Base-by-base conservation (phyloP, 768 basidiomycete genomes). In the Tulasnella sp. region DNA sequence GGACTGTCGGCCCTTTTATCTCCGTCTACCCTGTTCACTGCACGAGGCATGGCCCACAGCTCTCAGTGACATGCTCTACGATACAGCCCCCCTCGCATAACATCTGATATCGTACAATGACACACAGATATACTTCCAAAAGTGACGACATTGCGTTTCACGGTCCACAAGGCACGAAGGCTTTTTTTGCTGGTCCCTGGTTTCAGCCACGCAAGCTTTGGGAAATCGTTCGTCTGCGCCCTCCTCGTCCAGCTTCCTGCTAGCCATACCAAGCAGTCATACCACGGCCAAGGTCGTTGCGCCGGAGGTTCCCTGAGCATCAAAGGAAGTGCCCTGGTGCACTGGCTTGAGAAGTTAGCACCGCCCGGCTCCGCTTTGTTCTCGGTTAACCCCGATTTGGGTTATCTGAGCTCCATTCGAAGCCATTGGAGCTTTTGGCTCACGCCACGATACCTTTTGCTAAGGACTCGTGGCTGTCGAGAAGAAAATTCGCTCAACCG, bases 91-190 rank as follows among this genome's bases (percentile, higher is more conserved):
- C 6, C 24, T 12, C 54, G 24, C 54, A 24, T n/a, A 1, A 54
- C 54, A 54, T 54, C n/a, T 54, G 54, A 54, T 54, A 54, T 54
- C 54, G 54, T 54, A 54, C 54, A 54, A 54, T 54, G 54, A 54
- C n/a, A 54, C 24, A 54, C 24, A 24, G 37, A 37, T 37, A 37
- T 37, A 37, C 6, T 37, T n/a, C 54, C n/a, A 22, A n/a, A 54
- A 54, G 3, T 54, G 54, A 54, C 54, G 54, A 54, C 54, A 54
- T n/a, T n/a, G 54, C 54, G 54, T 54, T 54, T 54, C 54, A 54
- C 54, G n/a, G 54, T 54, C 54, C 54, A 54, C 54, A 54, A 54
- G 54, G 22, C 54, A 54, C 54, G n/a, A 54, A 54, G 54, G 54
- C 54, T 54, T 54, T 54, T 54, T 5, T 1, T n/a, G n/a, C 54